Evolutionary conservation across 352 stramenopile genomes (phyloP), one percentile per base, ranked within the genome.

Genomic region (Peronospora belbahrii): DNA sequence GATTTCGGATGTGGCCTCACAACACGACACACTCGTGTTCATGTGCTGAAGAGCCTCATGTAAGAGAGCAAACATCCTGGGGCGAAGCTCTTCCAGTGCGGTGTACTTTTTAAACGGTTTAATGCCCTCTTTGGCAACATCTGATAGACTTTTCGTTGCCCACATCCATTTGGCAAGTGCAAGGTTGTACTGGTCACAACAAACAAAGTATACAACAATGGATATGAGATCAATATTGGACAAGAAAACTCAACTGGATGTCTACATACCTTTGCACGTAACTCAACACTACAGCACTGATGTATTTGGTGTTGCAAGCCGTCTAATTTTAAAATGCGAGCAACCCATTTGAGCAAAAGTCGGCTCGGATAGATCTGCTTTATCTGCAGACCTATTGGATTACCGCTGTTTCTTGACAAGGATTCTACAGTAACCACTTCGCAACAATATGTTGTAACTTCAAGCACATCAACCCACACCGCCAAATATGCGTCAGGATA

Each of bases 141-240:
- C 36, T 40, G 58, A 40, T 14, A 58, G 15, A 6, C 65, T 59
- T 42, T 75, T 52, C 3, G 74, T 82, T 10, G 65, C 80, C 80
- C 80, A 91, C 33, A 88, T 49, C 74, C 72, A 91, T 61, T 85
- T 91, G 27, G 59, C 74, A 8, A 88, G 42, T 1, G 63, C 64
- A 3, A 88, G 50, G 24, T 91, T 63, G 40, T 85, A 88, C 80
- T 91, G 48, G 47, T 33, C 14, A 8, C 1, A 18, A 34, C 30
- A 36, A 35, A 43, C 20, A 42, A 19, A 50, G n/a, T 5, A 3
- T 18, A 31, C 13, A 17, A 40, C 43, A 27, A n/a, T 6, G 24
- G 56, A 17, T 50, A 17, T 9, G 28, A 27, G 4, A 18, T 22
- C 17, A 35, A 25, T 30, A 8, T 33, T 17, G 18, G 14, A 34